Evolutionary conservation across 768 basidiomycete species (phyloP), one percentile per base, ranked within the genome.

Genomic region (Hericium alpestre): DNA sequence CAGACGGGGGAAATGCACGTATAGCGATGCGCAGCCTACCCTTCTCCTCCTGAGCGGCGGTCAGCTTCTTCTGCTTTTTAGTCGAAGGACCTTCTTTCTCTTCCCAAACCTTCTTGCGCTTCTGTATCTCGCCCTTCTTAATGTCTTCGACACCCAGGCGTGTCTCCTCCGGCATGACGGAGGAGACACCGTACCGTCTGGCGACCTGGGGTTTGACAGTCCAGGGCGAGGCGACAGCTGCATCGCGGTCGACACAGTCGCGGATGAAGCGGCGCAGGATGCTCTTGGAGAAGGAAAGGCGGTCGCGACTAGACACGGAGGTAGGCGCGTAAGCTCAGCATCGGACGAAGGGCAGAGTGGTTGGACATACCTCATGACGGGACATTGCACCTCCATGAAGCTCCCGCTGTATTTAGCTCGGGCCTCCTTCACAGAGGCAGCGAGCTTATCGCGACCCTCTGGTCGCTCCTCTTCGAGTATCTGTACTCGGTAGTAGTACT

Each of bases 231-330:
- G 92, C 93, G 25, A 95, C 87, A 9, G 91, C 87, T 15, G 92
- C 79, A 62, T 95, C 93, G 38, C 96, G 84, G 65, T 91, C 87
- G 2, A 99, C 88, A 64, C 93, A 95, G 66, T 98, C 96, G 60
- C 91, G 86, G 57, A 99, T 90, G 72, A 95, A 97, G 15, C 93
- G 87, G 61, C 93, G 90, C 27, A 99, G 81, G 64, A 98, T 95
- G 16, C 93, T 93, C 71, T 98, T 97, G 27, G 93, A 95, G 72
- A 98, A 98, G 18, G 92, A 84, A 18, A 95, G 77, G 54, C 94
- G 89, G 69, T 99, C 96, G 59, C 96, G 93, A 65, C 94, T 97
- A 63, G 15, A 25, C 0, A 25, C 6, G 27, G 23, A 23, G 15
- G 49, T 16, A 27, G 23, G 27, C 9, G n/a, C 39, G 8, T 37